Evolutionary conservation across 179 eudicot genomes (phyloP).

Genomic region (Camellia oleifera): DNA sequence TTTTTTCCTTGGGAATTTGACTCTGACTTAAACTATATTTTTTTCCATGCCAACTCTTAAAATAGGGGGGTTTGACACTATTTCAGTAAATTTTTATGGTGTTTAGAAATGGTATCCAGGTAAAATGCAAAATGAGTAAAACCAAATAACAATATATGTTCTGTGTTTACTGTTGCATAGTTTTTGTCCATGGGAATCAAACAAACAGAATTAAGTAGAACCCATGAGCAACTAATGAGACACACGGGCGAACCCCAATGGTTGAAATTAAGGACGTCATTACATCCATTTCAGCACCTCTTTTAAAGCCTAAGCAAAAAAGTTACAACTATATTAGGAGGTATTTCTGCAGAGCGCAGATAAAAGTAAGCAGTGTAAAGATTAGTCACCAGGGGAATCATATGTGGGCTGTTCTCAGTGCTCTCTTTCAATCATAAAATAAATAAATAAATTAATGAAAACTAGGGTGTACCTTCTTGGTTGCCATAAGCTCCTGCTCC

Average conservation of each 20-base stretch:
- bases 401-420: neutral
- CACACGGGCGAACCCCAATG: too few species aligned
- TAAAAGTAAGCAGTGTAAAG: neutral
- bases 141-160: neutral
- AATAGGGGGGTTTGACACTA: too few species aligned
- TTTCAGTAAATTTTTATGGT: too few species aligned
- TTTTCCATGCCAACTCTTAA: too few species aligned
- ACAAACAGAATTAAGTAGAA: neutral
- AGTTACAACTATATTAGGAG: neutral
- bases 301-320: neutral
- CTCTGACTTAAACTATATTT: too few species aligned
- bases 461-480: slow-evolving; percentile 57
- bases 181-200: neutral
- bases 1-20: too few species aligned
- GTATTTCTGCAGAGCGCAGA: too few species aligned
- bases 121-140: neutral
- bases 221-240: too few species aligned
- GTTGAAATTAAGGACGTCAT: neutral
- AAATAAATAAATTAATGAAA: neutral
- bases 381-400: neutral
- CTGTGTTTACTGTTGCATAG: neutral
- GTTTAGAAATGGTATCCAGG: neutral
- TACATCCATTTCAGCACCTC: neutral
- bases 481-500: slow-evolving; percentile 69
- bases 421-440: neutral